Evolutionary conservation across 345 rosid species (phyloP), one percentile per base, ranked within the genome.

Genomic region (Firmiana major): DNA sequence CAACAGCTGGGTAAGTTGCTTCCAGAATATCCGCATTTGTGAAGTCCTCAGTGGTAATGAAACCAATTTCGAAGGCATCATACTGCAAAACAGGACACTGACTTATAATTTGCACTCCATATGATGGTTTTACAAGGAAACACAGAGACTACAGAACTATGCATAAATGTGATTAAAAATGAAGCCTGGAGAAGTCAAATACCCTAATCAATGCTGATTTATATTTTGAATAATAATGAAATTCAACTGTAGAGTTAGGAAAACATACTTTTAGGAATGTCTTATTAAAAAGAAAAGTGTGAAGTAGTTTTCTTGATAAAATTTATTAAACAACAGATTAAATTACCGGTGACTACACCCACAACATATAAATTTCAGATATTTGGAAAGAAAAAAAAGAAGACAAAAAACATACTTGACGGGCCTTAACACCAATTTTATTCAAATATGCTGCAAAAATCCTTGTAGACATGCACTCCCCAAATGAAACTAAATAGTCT

Each of bases 21-120:
- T 96, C 98, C 74, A 96, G 79, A 75, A 96, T 91, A 82, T 96
- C 99, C 45, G 97, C 98, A 87, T 94, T 96, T 26, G 99, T 94
- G 86, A 92, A 92, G 87, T 96, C 99, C 78, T 96, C 99, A 36
- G 99, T 93, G 71, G 98, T 96, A 77, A 91, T 90, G 79, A 96
- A 93, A 71, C 99, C 99, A 74, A 92, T 88, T 42, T 92, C 92
- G n/a, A 92, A 96, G 58, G 99, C 97, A 93, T 96, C 99, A 67
- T 91, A 95, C 99, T 95, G 92, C 89, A 82, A 77, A 78, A 81
- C 57, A 76, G 34, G 31, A 45, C n/a, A 45, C 26, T 73, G 45
- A 63, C 26, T 73, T 55, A 63, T 12, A 65, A 65, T 49, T 54
- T 48, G 31, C 43, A 28, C 26, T 28, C 45, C 48, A 16, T 51